Base-by-base conservation (phyloP, 192 early-diverging fungal genomes). In the Podila minutissima region DNA sequence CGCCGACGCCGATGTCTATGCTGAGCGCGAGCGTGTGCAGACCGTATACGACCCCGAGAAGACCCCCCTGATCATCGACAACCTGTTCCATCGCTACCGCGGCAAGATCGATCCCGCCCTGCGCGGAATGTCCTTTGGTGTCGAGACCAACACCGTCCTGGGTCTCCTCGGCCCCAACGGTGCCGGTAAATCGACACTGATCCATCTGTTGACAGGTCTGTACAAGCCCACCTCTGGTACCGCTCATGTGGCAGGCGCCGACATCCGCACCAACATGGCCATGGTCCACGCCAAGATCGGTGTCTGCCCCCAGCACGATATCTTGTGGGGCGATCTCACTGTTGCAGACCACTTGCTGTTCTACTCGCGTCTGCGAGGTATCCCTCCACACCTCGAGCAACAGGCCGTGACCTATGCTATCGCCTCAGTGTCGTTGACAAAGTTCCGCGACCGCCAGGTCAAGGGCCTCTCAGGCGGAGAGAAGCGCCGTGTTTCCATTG, bases 81-180 rank as follows among this genome's bases (percentile, higher is more conserved):
- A 68, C 53, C 66, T 79, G 5, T 79, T 50, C 58, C 76, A 79
- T n/a, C 70, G 76, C 22, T 74, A 82, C 62, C 67, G 49, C 20
- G 71, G 71, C 38, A 73, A 82, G 29, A 65, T 70, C 19, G 79
- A 82, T 32, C 72, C 79, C 24, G 79, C 72, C 17, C 65, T 74
- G 12, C 33, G 32, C 4, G 79, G 72, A 41, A 66, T 82, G 67
- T 70, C 79, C 15, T 86, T 93, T 83, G 90, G 86, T 50, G 87
- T 91, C 19, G 88, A 92, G 76, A 64, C 82, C 49, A 84, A 83
- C 31, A 81, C 83, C 5, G 83, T 90, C 15, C 90, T 92, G 79
- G 91, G 91, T 12, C 77, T 93, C 37, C 72, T 93, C 17, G 89
- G 90, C 19, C 89, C 90, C 50, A 92, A 94, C 72, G 93, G 91